These are phyloP conservation scores for Nakazawaea peltata DNA, from an alignment of 805 yeast species.

Conservation along the genomic window DNA sequence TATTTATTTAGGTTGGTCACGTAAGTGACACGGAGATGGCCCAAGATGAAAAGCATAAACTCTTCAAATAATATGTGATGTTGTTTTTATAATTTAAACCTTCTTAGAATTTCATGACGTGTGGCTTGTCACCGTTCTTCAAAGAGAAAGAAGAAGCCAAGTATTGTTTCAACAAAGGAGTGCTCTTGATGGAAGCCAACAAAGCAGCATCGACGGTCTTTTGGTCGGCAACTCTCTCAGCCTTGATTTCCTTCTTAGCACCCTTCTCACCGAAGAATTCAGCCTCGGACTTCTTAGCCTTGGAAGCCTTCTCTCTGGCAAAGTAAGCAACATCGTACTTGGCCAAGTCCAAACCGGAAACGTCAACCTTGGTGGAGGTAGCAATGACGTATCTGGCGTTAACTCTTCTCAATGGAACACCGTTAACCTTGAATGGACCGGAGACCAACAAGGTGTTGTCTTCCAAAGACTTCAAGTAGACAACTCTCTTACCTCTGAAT, in stretches of 20 bases:
- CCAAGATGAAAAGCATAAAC: no score
- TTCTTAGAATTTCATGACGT: slow-evolving; percentile 90
- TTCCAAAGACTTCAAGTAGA: slow-evolving; percentile 91
- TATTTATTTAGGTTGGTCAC: no score
- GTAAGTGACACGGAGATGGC: no score
- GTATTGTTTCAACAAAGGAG: slow-evolving; percentile 95
- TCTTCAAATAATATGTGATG: no score
- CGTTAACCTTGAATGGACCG: slow-evolving; percentile 99
- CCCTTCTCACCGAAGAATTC: slow-evolving; percentile 76
- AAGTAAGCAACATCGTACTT: slow-evolving; percentile 94
- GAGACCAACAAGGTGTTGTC: slow-evolving; percentile 96
- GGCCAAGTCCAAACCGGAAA: slow-evolving; percentile 73
- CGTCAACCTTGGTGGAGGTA: slow-evolving; percentile 86
- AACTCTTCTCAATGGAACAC: slow-evolving; percentile 99
- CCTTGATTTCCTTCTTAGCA: slow-evolving; percentile 81
- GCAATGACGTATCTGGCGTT: slow-evolving; percentile 98
- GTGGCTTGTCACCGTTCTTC: slow-evolving; percentile 98
- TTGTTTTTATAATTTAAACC: no score
- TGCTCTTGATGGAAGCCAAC: slow-evolving; percentile 91
- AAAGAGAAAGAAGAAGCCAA: slow-evolving; percentile 92
- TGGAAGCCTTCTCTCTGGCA: slow-evolving; percentile 87
- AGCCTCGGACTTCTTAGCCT: slow-evolving; percentile 81
- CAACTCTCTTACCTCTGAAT: slow-evolving; percentile 99
- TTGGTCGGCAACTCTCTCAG: slow-evolving; percentile 96
- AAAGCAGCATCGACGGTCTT: slow-evolving; percentile 90